Evolutionary conservation across 169 alveolate genomes (phyloP), one percentile per base, ranked within the genome.

Genomic region (Pseudocohnilembus persalinus): DNA sequence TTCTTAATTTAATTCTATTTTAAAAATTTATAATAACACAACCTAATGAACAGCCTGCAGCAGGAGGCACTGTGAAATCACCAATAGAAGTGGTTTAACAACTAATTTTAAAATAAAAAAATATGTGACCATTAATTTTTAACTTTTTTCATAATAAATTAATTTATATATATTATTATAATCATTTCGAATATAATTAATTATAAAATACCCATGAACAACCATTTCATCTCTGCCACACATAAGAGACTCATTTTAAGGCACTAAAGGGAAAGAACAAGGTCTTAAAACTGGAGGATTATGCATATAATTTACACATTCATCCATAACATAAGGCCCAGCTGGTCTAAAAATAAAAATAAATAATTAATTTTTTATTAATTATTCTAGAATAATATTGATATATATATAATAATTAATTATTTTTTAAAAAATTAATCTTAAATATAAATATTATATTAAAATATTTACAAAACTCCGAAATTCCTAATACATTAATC

Each of bases 221-320:
- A 81, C 33, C 26, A 81, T 65, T 29, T 63, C 86, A 27, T 68
- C 31, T 68, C 86, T 65, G 6, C 72, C 79, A 72, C 86, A 81
- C 86, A 81, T 81, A 29, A 16, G 31, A 4, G 32, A 30, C 73
- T 65, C 77, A 73, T 81, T 77, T 27, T 30, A 29, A 31, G 80
- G 72, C 11, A 68, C 73, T 31, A 81, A 68, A 76, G 79, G 33
- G 28, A 63, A 81, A 26, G 86, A 81, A 33, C 86, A 81, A 31
- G 86, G 86, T 81, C 80, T 81, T 29, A 68, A 73, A 29, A 81
- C 86, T 0, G 86, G 80, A 24, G 86, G 86, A 72, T 29, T 72
- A 27, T 81, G 86, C 86, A 81, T 81, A 31, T 76, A 29, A 24
- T 81, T 81, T 81, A 65, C 31, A 74, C 86, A 81, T 72, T 68